Evolutionary conservation across 1,139 yeast species (phyloP), one percentile per base, ranked within the genome.

Genomic region (Taphrina sp.): DNA sequence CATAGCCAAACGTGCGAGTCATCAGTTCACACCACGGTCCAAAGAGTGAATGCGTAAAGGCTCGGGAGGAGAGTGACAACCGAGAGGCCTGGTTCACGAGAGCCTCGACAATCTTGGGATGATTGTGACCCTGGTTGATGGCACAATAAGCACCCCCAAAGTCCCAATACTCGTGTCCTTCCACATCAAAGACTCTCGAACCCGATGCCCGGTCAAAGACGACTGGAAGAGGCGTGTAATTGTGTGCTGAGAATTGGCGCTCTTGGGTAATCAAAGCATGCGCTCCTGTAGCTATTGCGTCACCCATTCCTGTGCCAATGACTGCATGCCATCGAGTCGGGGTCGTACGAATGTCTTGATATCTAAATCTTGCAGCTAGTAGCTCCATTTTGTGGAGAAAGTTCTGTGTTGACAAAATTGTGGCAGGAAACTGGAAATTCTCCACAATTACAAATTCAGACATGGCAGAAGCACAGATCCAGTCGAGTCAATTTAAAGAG

Each of bases 131-230:
- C 72, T 90, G 97, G 75, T 90, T 90, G 37, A 90, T 96, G 10
- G 97, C 97, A 35, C 96, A 88, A 72, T 90, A 90, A 4, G 96
- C 60, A 4, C 59, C 60, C 3, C 60, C 51, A 34, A 60, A 60
- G 56, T 60, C 62, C 29, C 60, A 52, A 62, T 70, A 71, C 60
- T 70, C 83, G 61, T 22, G 16, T n/a, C 96, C 96, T 72, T 90
- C 97, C 12, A 96, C 96, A 69, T 90, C 97, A 96, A 96, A 90
- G 33, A 90, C 96, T 62, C 86, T 86, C 35, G 96, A 96, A 52
- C 97, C 97, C 61, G 71, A 63, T 16, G 95, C 97, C 68, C 78
- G 82, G 65, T 85, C 76, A 72, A 90, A 85, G 16, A 90, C 97
- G 60, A 90, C 96, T 10, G 97, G 97, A 62, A 90, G 75, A 57